Base-by-base conservation (phyloP, 1,139 yeast species). In the Yamadazyma siamensis region DNA sequence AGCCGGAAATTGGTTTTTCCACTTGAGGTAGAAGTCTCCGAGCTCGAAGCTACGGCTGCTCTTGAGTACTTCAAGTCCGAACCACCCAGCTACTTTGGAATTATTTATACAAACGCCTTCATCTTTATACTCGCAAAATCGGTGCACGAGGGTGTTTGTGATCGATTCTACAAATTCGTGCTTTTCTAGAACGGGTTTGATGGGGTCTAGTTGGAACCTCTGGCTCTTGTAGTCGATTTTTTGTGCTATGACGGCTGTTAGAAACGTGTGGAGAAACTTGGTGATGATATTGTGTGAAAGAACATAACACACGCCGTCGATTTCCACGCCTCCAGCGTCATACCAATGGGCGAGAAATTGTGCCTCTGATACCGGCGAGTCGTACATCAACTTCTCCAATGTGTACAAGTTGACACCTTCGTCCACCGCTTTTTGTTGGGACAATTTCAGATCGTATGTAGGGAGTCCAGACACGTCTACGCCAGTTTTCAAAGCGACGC, bases 1-100 rank as follows among this genome's bases (percentile, higher is more conserved):
- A 3, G 80, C 74, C 1, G 95, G 94, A 26, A 85, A 62, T 5
- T 71, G 61, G 1, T 77, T 61, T 44, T 77, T 77, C 86, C 95
- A 81, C 33, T 63, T 65, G 33, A 76, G 65, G 29, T 76, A 56
- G 43, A 80, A 75, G 38, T 76, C 84, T 50, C 46, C n/a, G 53
- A 44, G 13, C 59, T 43, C 7, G 61, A 43, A 17, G 33, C 39
- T 21, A 37, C 10, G 61, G 68, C 41, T 48, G 57, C 36, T 46
- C 56, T 41, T 49, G 59, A 85, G 59, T 0, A 79, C 63, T 33
- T 68, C 63, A 3, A 73, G 52, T 2, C 89, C 94, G 47, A 71
- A 75, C 81, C 86, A 81, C 30, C 51, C 50, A 1, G 80, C 66
- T 3, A 80, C 62, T 23, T 50, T 54, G 3, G 43, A 43, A 37